phyloP scores from a whole-genome alignment of 441 rosid species.

The Brassica balearica region DNA sequence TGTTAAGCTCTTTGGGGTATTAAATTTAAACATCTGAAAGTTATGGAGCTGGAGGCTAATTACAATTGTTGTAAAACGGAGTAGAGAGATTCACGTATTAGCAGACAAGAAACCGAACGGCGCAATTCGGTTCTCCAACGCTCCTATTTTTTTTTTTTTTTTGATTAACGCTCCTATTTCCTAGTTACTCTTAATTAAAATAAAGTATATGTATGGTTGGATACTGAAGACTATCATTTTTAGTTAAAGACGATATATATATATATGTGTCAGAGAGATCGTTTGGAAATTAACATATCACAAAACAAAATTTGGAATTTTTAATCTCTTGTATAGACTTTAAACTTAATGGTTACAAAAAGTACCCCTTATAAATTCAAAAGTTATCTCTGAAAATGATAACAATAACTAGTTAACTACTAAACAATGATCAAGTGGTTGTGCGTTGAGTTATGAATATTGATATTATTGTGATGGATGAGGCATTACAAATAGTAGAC shows the following conservation, averaged over 20 bases:
- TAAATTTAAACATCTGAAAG: conserved; percentile 5
- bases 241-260: no score
- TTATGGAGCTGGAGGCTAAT: conserved; percentile 31
- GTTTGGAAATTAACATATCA: neutral
- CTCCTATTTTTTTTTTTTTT: neutral
- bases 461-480: conserved; percentile 15
- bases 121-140: conserved; percentile 41
- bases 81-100: conserved; percentile 33
- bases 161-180: neutral
- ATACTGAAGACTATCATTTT: conserved; percentile 10
- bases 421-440: neutral
- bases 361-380: neutral
- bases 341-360: neutral
- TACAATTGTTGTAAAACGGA: conserved; percentile 2
- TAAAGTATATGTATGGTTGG: neutral
- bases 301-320: neutral
- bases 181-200: neutral
- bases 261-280: neutral
- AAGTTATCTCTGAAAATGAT: neutral
- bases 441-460: neutral
- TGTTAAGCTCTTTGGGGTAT: neutral
- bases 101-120: conserved; percentile 52
- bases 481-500: conserved; percentile 30
- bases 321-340: neutral
- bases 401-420: neutral